phyloP scores from a whole-genome alignment of 2,329 filamentous ascomycete species.

The Colletotrichum sp. region DNA sequence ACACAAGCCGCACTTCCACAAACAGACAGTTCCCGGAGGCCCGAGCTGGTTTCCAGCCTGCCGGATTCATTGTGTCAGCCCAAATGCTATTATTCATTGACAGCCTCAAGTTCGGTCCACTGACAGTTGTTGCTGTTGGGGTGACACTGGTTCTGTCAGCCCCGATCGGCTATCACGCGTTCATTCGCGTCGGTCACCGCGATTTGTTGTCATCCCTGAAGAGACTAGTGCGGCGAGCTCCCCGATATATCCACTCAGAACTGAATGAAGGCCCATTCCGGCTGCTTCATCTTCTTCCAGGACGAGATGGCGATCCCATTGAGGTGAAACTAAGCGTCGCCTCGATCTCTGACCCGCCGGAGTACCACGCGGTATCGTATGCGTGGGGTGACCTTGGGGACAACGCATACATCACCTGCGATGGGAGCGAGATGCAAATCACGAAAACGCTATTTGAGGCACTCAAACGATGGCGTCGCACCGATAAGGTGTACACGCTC shows the following conservation, averaged over 20 bases:
- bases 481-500: neutral
- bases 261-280: neutral
- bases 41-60: neutral
- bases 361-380: neutral
- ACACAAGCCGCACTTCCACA: neutral
- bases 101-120: neutral
- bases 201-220: neutral
- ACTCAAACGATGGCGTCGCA: neutral
- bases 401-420: constrained; percentile 23
- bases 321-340: neutral
- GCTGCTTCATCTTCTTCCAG: neutral
- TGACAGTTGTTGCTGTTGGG: neutral
- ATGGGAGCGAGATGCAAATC: constrained; percentile 28
- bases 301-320: neutral
- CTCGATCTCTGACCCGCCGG: neutral
- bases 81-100: neutral
- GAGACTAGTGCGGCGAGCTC: neutral
- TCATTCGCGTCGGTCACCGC: neutral
- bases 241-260: neutral
- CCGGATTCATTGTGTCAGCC: neutral
- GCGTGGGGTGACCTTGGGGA: neutral
- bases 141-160: neutral
- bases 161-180: neutral
- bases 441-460: constrained; percentile 21
- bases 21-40: neutral